A percentile compares a stretch with the other conserved stretches of the same genome.
These are phyloP conservation scores for Fusarium luffae DNA, from an alignment of 2,329 filamentous ascomycete species.

Conservation along the genomic window DNA sequence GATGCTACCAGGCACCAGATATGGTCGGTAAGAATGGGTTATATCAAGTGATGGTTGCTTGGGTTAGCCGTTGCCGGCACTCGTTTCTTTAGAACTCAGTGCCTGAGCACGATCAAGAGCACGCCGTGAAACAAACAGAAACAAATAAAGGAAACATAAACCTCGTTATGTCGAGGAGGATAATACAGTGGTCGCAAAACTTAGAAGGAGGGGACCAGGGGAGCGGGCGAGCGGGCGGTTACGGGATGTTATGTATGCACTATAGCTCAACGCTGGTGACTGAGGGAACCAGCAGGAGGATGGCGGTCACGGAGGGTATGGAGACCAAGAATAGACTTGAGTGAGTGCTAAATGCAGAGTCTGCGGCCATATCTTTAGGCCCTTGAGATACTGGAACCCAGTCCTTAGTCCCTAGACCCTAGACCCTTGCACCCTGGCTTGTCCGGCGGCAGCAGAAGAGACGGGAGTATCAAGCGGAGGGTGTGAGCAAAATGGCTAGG, in stretches of 20 bases:
- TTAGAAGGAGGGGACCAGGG: slow-evolving; percentile 51
- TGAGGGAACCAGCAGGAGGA: slow-evolving; percentile 39
- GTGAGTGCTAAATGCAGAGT: slow-evolving; percentile 29
- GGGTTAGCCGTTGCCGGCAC: slow-evolving; percentile 54
- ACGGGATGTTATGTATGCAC: slow-evolving; percentile 61
- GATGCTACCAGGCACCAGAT: slow-evolving; percentile 37
- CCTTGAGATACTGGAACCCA: slow-evolving; percentile 29
- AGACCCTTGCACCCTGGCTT: slow-evolving; percentile 34
- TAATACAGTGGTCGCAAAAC: slow-evolving; percentile 55
- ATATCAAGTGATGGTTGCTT: slow-evolving; percentile 35
- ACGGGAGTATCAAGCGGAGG: slow-evolving; percentile 27
- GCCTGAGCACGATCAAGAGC: slow-evolving; percentile 32
- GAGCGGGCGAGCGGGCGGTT: slow-evolving; percentile 55
- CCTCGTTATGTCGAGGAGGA: slow-evolving; percentile 50
- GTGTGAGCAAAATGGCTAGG: slow-evolving; percentile 32
- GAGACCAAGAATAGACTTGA: slow-evolving; percentile 45
- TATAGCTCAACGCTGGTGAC: slow-evolving; percentile 40
- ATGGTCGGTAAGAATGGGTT: slow-evolving; percentile 21
- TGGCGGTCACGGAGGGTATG: slow-evolving; percentile 41
- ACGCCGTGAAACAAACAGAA: slow-evolving; percentile 48
- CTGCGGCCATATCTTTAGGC: slow-evolving; percentile 34
- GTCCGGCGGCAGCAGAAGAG: slow-evolving; percentile 21
- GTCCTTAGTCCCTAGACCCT: slow-evolving; percentile 33
- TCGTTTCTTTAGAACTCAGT: slow-evolving; percentile 43
- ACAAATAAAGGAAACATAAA: slow-evolving; percentile 45